Conservation (phyloP, 768 basidiomycete species). For the Suillus tomentosus region DNA sequence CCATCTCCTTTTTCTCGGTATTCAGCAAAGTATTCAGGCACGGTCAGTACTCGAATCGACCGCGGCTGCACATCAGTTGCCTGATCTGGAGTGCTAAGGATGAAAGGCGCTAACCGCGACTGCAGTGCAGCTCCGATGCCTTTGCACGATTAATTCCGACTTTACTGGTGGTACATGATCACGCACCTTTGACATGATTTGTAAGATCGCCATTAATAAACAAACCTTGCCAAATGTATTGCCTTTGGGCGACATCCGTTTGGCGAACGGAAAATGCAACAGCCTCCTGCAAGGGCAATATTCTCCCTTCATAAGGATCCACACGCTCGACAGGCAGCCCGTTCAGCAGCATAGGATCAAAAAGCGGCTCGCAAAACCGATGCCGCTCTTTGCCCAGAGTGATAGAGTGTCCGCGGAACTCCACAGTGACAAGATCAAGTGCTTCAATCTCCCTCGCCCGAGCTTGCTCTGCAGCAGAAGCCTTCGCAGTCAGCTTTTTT, state of each 20-base stretch:
- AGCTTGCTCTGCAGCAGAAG: conserved; percentile 77
- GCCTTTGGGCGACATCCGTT: conserved; percentile 65
- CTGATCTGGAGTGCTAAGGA: conserved; percentile 61
- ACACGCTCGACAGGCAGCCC: conserved; percentile 34
- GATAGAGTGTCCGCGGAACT: conserved; percentile 70
- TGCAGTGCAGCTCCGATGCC: conserved; percentile 71
- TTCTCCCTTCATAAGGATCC: conserved; percentile 21
- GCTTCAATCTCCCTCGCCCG: conserved; percentile 83
- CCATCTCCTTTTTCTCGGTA: conserved; percentile 86
- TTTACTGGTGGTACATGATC: background rate
- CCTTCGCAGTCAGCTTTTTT: conserved; percentile 70
- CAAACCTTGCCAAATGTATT: conserved; percentile 75
- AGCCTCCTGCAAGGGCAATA: conserved; percentile 62
- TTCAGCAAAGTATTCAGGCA: conserved; percentile 91
- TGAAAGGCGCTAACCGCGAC: conserved; percentile 65
- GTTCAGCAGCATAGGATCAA: conserved; percentile 65
- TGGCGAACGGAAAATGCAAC: conserved; percentile 63
- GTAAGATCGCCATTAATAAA: conserved; percentile 82
- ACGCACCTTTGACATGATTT: conserved; percentile 67
- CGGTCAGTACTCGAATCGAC: conserved; percentile 56
- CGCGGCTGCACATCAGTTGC: conserved; percentile 75
- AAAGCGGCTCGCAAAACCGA: conserved; percentile 88
- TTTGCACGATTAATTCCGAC: conserved; percentile 27
- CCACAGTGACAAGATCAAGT: conserved; percentile 74
- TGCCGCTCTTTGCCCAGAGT: conserved; percentile 88